Evolutionary conservation across 2,329 filamentous ascomycete species (phyloP), one percentile per base, ranked within the genome.

Genomic region (Diaporthe helianthi): DNA sequence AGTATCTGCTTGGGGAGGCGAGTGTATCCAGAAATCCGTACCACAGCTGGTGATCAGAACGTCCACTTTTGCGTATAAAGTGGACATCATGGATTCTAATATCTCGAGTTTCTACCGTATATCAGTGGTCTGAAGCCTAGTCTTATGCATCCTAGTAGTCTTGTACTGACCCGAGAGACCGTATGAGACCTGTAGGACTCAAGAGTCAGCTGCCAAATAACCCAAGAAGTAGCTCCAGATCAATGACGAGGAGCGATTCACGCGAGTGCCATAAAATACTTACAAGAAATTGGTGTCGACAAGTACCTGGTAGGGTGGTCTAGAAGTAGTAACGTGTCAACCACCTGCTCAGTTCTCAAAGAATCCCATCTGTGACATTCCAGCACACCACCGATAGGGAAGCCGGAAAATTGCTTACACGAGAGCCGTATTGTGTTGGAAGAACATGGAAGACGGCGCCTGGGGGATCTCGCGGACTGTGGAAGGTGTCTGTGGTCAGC

Each of bases 271-370:
- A n/a, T n/a, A n/a, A 15, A 15, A 15, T 5, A 38, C 36, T 38
- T 38, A 38, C 36, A 97, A 86, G 78, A 97, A 97, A 78, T 97
- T 97, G 79, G 93, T 95, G 79, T 97, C 93, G 76, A 96, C 87
- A 12, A 97, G 87, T 68, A 95, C 87, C 61, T 81, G 81, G 83
- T 97, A 46, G 41, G 41, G 41, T 17, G 41, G 41, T 4, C 41
- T 44, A n/a, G n/a, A n/a, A n/a, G n/a, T n/a, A n/a, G 7, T 19
- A 19, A 44, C 17, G 17, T 44, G 41, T 44, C 8, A 44, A 44
- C 17, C 41, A 19, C 41, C 41, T 44, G 36, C 41, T 44, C 5
- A n/a, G 17, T 44, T 19, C 41, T 17, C 41, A 44, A 44, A 44
- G 6, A 19, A 44, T 44, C 8, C 13, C 3, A 19, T 19, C 41